Evolutionary conservation across 2,329 filamentous ascomycete genomes (phyloP), one percentile per base, ranked within the genome.

Genomic region (Venturia pyrina): DNA sequence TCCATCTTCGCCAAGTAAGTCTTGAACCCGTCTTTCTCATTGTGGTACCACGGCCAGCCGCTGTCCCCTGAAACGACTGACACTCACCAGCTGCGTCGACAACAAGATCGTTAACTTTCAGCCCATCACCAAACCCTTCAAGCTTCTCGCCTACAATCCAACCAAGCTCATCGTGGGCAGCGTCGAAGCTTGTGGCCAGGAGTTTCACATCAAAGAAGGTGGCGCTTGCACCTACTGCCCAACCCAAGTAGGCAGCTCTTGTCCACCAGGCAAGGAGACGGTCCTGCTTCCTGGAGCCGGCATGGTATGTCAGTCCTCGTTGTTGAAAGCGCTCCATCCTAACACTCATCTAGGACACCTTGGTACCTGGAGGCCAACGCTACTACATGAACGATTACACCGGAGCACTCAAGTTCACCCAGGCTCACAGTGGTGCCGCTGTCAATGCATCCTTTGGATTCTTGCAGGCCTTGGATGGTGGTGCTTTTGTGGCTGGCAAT

Each of bases 221-320:
- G 62, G 46, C 19, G 15, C 62, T 21, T 64, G 62, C 43, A 15
- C 62, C 13, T 53, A 50, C 62, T 64, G 62, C 34, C 62, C 62
- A 44, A 11, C 13, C 8, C 44, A 37, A 34, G 62, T 64, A 19
- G 62, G 62, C 11, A 34, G 13, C 46, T 44, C 40, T 19, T 64
- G 62, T 28, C 62, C 62, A 21, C 43, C 41, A n/a, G 62, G 62
- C 62, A 64, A 64, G 46, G 62, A 64, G 7, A 64, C 62, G 1
- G 46, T 64, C 62, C 11, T 64, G 60, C 4, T 44, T 19, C 60
- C 60, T 40, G 60, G 60, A n/a, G 43, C 24, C 28, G 34, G 46
- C 34, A 28, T 64, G 43, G 62, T 48, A 64, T 48, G 34, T 7
- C 8, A 28, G 13, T 19, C 19, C 24, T 24, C 3, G 21, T 4